Evolutionary conservation across 2,329 filamentous ascomycete species (phyloP).

Genomic region (Fusarium protoensiforme): DNA sequence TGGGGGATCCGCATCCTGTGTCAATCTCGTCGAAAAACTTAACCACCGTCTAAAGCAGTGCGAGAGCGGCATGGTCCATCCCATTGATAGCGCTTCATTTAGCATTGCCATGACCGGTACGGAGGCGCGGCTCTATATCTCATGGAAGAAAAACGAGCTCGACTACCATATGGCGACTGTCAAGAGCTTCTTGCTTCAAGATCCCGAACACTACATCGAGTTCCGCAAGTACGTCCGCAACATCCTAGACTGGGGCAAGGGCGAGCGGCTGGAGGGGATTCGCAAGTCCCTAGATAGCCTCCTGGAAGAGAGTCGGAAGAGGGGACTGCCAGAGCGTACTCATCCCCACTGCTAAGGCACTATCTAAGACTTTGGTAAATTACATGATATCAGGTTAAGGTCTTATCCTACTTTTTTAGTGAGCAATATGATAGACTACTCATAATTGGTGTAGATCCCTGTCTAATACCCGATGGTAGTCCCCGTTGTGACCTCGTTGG

Average conservation of each 20-base stretch:
- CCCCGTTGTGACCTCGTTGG: no score
- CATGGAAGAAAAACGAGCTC: slow-evolving; percentile 47
- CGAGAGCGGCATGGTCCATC: slow-evolving; percentile 18
- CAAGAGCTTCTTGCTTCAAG: slow-evolving; percentile 44
- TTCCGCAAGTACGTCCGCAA: slow-evolving; percentile 48
- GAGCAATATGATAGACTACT: no score
- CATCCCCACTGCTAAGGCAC: no score
- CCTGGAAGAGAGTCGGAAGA: background rate
- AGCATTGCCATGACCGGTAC: slow-evolving; percentile 20
- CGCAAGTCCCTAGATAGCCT: background rate
- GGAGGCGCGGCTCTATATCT: slow-evolving; percentile 49
- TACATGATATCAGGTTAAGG: no score
- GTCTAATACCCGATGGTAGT: no score
- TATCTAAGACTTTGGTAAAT: no score
- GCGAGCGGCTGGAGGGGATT: slow-evolving; percentile 41
- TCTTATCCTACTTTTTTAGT: no score
- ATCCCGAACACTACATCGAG: slow-evolving; percentile 39
- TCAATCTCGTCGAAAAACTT: slow-evolving; percentile 46
- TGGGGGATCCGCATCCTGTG: slow-evolving; percentile 46
- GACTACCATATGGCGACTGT: slow-evolving; percentile 45
- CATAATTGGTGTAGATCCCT: no score
- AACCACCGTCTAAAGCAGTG: slow-evolving; percentile 38
- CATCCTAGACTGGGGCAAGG: slow-evolving; percentile 50
- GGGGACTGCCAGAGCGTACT: no score
- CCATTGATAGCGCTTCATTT: slow-evolving; percentile 39